phyloP scores from a whole-genome alignment of 2,329 filamentous ascomycete species.

The Gremmenia infestans region DNA sequence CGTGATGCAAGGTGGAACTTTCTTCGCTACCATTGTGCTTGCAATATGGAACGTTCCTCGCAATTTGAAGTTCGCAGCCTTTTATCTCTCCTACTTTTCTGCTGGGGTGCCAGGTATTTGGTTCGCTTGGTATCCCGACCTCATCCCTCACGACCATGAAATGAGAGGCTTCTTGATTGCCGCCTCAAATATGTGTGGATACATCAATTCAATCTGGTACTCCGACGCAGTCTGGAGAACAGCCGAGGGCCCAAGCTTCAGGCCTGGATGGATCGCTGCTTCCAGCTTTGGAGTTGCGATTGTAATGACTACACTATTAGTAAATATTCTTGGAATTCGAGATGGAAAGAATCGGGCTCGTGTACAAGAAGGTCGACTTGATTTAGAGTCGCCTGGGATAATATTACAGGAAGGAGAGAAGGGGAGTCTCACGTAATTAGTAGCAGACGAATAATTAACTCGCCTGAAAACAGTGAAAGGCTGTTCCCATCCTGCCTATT shows the following conservation, averaged over 20 bases:
- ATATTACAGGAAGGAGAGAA: too few species aligned
- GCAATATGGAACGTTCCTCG: constrained; percentile 30
- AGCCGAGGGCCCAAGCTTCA: constrained; percentile 18
- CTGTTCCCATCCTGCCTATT: too few species aligned
- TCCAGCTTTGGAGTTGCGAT: constrained; percentile 8
- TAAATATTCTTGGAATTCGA: constrained; percentile 1
- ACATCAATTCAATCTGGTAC: constrained; percentile 23
- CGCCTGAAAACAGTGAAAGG: too few species aligned
- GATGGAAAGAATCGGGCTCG: background rate
- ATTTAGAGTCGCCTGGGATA: background rate
- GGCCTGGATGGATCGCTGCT: constrained; percentile 16
- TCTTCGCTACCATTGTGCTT: constrained; percentile 29
- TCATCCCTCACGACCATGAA: constrained; percentile 25
- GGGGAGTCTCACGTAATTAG: too few species aligned
- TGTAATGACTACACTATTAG: background rate
- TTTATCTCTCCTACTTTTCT: constrained; percentile 31
- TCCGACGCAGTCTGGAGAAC: constrained; percentile 25
- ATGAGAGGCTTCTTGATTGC: constrained; percentile 26
- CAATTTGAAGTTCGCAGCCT: constrained; percentile 29
- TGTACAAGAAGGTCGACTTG: background rate
- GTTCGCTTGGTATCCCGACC: constrained; percentile 30
- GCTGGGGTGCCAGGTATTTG: constrained; percentile 31
- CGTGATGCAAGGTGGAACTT: constrained; percentile 19
- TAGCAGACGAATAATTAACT: too few species aligned
- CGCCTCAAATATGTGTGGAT: constrained; percentile 17